A percentile compares a stretch with the other conserved stretches of the same genome.
These are phyloP conservation scores for Colletotrichum somersetense DNA, from an alignment of 2,329 filamentous ascomycete genomes.

Conservation along the genomic window DNA sequence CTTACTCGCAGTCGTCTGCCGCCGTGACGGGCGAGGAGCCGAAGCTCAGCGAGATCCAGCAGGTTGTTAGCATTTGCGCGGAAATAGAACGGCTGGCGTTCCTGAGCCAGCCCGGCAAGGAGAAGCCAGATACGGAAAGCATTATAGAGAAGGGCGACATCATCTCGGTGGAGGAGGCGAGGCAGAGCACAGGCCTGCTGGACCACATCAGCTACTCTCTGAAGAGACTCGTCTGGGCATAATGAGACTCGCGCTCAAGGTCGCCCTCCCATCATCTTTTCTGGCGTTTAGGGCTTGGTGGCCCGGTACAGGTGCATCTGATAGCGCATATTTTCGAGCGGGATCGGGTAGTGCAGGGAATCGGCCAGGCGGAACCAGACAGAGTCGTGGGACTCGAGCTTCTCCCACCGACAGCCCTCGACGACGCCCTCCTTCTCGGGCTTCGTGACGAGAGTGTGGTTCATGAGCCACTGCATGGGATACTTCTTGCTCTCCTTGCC, in stretches of 20 bases:
- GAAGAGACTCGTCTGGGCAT: constrained; percentile 93
- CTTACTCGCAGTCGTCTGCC: constrained; percentile 66
- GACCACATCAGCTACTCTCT: constrained; percentile 90
- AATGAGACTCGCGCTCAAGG: constrained; percentile 15
- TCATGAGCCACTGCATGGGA: constrained; percentile 93
- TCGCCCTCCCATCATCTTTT: constrained; percentile 3
- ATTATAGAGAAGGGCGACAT: constrained; percentile 76
- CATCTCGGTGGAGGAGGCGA: constrained; percentile 86
- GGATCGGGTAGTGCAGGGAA: constrained; percentile 81
- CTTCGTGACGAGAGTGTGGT: constrained; percentile 77
- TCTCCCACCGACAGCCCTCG: constrained; percentile 73
- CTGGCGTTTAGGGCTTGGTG: constrained; percentile 27
- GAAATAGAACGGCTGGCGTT: constrained; percentile 80
- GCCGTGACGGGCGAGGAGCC: constrained; percentile 63
- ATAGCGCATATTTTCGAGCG: constrained; percentile 94
- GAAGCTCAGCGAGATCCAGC: constrained; percentile 65
- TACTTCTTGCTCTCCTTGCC: constrained; percentile 76
- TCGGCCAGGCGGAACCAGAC: constrained; percentile 84
- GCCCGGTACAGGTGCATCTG: constrained; percentile 85
- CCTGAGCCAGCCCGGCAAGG: constrained; percentile 57
- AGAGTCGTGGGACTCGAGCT: constrained; percentile 80
- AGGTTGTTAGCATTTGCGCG: constrained; percentile 74
- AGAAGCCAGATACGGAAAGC: constrained; percentile 55
- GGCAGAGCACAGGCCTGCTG: constrained; percentile 85
- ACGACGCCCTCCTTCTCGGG: constrained; percentile 46